Conservation (phyloP, 2,329 filamentous ascomycete genomes). For the Aureobasidium sp. region DNA sequence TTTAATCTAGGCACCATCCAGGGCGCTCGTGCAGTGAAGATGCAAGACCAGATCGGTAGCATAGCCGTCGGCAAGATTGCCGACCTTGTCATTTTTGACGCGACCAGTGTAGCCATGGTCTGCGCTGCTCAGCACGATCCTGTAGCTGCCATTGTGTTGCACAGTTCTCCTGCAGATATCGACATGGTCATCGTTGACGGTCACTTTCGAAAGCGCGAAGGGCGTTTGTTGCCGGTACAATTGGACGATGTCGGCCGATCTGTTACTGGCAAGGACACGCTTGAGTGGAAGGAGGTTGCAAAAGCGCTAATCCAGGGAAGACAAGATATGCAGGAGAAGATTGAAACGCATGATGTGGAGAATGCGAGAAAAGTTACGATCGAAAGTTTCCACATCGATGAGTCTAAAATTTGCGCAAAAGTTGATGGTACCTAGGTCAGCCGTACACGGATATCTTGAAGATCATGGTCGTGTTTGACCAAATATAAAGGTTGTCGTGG, state of each 20-base stretch:
- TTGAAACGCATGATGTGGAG: not conserved
- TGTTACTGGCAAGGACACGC: not conserved
- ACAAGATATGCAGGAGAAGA: not conserved
- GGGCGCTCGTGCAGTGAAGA: slow-evolving; percentile 35
- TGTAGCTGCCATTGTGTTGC: slow-evolving; percentile 35
- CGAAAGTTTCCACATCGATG: not conserved
- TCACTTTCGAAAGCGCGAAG: not conserved
- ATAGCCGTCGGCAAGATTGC: slow-evolving; percentile 40
- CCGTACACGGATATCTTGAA: not conserved
- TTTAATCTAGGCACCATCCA: slow-evolving; percentile 44
- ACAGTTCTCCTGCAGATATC: slow-evolving; percentile 34
- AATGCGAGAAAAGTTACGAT: not conserved
- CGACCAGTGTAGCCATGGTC: slow-evolving; percentile 33
- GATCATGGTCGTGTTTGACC: not conserved
- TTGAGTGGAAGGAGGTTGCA: not conserved
- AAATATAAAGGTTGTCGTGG: not conserved
- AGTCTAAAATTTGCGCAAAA: not conserved
- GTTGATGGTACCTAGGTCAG: not conserved
- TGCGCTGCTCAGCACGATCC: slow-evolving; percentile 34
- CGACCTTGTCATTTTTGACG: slow-evolving; percentile 42
- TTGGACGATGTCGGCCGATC: not conserved
- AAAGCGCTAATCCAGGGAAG: not conserved
- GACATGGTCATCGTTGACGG: slow-evolving; percentile 34
- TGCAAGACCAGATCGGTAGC: slow-evolving; percentile 36
- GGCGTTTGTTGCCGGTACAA: not conserved